Evolutionary conservation across 2,329 filamentous ascomycete species (phyloP), one percentile per base, ranked within the genome.

Genomic region (Macrophomina pseudophaseolina): DNA sequence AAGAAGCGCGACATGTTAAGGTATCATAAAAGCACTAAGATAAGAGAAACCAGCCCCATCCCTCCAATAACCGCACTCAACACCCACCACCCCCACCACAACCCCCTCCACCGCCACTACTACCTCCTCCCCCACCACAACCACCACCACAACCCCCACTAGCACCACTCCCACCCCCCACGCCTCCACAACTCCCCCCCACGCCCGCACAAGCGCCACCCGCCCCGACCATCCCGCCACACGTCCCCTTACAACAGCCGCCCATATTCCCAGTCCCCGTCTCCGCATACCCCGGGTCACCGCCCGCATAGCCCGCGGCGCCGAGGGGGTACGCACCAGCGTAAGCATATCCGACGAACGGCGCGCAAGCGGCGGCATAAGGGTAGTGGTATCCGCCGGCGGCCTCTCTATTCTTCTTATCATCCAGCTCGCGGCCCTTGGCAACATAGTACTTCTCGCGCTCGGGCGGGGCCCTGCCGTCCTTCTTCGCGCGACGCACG

Each of bases 171-270:
- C 62, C 66, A 9, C 66, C 49, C 1, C 35, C 56, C 23, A 7
- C 66, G 18, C 62, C 66, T n/a, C 66, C 66, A 16, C 66, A 54
- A 7, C 46, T 52, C 11, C 53, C 66, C 4, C 63, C 66, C 38
- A 49, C 54, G 0, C 62, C 64, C n/a, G 30, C 54, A 12, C 63
- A 35, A 2, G 44, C 40, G 7, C 51, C 54, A 7, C 66, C 58
- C 4, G 58, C 54, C 6, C 66, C 64, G 9, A 65, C 35, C 64
- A 76, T 69, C 14, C 72, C 78, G 14, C 76, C 80, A 69, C 86
- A 88, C 1, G 82, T 86, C 1, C 78, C 84, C 1, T 78, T 76
- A 46, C 77, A 81, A 70, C 85, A 87, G 67, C 81, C 82, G 0
- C 84, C 84, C 32, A 71, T 70, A 18, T 74, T 79, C 0, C 82